Percentiles rank a stretch among this genome's conserved stretches.
Evolutionary conservation across 371 early-diverging fungal genomes (phyloP).

Genomic region (Chytridiales sp.): DNA sequence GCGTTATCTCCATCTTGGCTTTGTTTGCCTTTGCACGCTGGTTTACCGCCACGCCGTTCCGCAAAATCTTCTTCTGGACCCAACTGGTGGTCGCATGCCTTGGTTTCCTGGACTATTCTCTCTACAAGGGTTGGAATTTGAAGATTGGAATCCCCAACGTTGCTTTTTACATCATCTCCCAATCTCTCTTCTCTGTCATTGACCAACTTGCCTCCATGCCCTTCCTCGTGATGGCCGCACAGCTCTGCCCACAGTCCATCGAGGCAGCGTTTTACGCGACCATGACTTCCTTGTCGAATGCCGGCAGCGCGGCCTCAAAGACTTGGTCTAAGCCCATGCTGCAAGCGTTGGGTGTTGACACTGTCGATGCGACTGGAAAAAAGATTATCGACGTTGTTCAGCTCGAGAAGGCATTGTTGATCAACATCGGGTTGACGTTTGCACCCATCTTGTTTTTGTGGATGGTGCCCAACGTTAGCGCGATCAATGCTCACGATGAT

Average conservation of each 20-base stretch:
- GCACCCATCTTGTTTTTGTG: no score
- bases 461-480: no score
- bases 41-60: constrained; percentile 21
- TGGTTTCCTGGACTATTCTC: constrained; percentile 16
- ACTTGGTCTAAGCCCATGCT: no score
- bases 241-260: constrained; percentile 27
- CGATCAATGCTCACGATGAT: no score
- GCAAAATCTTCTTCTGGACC: constrained; percentile 27
- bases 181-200: neutral
- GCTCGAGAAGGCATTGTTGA: no score
- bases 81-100: constrained; percentile 16
- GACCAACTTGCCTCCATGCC: no score
- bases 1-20: constrained; percentile 14
- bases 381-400: no score
- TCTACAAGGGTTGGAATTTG: constrained; percentile 25
- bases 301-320: no score
- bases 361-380: no score
- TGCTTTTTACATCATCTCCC: constrained; percentile 1
- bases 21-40: constrained; percentile 17
- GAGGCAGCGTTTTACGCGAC: constrained; percentile 30
- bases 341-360: no score
- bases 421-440: no score
- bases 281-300: constrained; percentile 26
- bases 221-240: constrained; percentile 32
- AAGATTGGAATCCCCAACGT: no score